phyloP scores from a whole-genome alignment of 768 basidiomycete species.

The Leccinum arenicola region DNA sequence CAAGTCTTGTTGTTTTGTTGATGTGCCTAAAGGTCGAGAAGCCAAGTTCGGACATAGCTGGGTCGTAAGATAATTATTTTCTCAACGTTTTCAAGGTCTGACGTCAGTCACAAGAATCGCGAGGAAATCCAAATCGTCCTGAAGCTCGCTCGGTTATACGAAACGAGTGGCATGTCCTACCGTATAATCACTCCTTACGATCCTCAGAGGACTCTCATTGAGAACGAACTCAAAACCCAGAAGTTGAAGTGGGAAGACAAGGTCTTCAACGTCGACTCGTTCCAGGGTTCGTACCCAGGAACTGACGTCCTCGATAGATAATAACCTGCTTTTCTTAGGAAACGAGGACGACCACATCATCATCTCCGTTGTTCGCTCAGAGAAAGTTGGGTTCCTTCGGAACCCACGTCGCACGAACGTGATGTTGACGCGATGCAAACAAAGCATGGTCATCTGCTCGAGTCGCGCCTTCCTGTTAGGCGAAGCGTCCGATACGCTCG shows the following conservation, averaged over 20 bases:
- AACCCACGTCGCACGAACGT: slow-evolving; percentile 74
- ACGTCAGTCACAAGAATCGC: slow-evolving; percentile 46
- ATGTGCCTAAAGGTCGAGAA: slow-evolving; percentile 37
- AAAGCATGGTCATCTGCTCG: slow-evolving; percentile 70
- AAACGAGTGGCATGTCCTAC: slow-evolving; percentile 45
- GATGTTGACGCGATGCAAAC: slow-evolving; percentile 77
- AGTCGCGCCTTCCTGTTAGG: slow-evolving; percentile 34
- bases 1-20: slow-evolving; percentile 37
- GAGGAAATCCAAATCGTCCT: slow-evolving; percentile 52
- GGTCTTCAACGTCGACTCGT: slow-evolving; percentile 75
- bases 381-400: slow-evolving; percentile 63
- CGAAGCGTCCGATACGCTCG: slow-evolving; percentile 18
- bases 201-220: slow-evolving; percentile 59
- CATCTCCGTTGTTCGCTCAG: slow-evolving; percentile 64
- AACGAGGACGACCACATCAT: slow-evolving; percentile 80
- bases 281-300: slow-evolving; percentile 57
- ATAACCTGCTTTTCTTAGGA: slow-evolving; percentile 41
- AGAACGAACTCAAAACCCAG: slow-evolving; percentile 44
- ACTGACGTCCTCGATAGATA: not conserved
- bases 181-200: slow-evolving; percentile 82
- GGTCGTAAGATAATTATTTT: slow-evolving; percentile 23
- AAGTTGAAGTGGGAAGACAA: slow-evolving; percentile 56
- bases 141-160: slow-evolving; percentile 51
- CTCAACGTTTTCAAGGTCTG: not conserved
- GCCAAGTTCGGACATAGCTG: slow-evolving; percentile 32